Evolutionary conservation across 2,329 filamentous ascomycete species (phyloP).

Genomic region (Ophiostoma ulmi): DNA sequence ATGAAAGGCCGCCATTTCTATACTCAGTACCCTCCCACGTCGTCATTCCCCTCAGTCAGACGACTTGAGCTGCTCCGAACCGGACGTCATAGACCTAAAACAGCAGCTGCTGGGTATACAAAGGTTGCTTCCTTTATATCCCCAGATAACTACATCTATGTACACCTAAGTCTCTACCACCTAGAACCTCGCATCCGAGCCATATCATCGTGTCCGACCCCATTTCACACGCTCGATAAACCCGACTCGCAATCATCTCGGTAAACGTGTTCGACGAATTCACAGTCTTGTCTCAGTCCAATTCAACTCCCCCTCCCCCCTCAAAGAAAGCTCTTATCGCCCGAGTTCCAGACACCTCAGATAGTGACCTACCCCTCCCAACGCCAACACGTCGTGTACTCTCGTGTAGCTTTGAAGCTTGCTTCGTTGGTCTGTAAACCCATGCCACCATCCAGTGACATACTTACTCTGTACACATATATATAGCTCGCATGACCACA

Average conservation of each 20-base stretch:
- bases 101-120: neutral
- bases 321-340: neutral
- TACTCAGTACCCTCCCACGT: neutral
- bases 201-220: constrained; percentile 2
- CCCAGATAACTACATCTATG: too few relatives aligned
- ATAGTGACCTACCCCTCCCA: neutral
- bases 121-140: too few relatives aligned
- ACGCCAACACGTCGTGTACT: neutral
- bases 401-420: neutral
- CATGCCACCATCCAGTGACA: neutral
- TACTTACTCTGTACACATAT: neutral
- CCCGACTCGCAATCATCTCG: constrained; percentile 9
- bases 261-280: constrained; percentile 1
- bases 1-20: neutral
- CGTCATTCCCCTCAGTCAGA: neutral
- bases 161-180: neutral
- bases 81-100: neutral
- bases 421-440: neutral
- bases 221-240: neutral
- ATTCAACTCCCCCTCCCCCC: neutral
- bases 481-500: neutral
- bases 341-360: neutral
- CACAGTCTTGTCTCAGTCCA: neutral
- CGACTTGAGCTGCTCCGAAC: constrained; percentile 1
- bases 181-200: neutral